Base-by-base conservation (phyloP, 768 basidiomycete genomes). In the Pleurotus pulmonarius region DNA sequence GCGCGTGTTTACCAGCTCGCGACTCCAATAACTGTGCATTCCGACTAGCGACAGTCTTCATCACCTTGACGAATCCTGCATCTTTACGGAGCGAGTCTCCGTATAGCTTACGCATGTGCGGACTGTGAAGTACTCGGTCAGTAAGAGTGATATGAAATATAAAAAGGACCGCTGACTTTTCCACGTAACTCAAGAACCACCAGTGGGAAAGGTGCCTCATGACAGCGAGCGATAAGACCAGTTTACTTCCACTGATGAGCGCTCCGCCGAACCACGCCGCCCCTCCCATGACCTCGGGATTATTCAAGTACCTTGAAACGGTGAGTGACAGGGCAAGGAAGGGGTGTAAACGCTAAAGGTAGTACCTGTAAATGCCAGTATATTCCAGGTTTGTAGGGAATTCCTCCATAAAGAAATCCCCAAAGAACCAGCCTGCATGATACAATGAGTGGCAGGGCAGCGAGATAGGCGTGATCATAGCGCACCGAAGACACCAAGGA, bases 61-160 rank as follows among this genome's bases (percentile, higher is more conserved):
- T 87, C n/a, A 98, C 95, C 75, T 98, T 97, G 63, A 96, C 92
- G 60, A 98, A 90, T 51, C 97, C 97, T 1, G 95, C 96, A 57
- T 98, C 96, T 71, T 94, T 93, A 60, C 97, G 87, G 11, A 99
- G 75, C 12, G 90, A 86, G 65, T 95, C 86, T 2, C 97, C 96
- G 69, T 99, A 99, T 16, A 98, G 78, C 67, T 92, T 94, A 59
- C 83, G 86, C 97, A 98, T 98, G 72, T 98, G 97, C n/a, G 97
- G 97, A 63, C 96, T 98, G 43, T 34, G 2, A 59, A 46, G 26
- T 51, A 12, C 25, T 20, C 38, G 41, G 55, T 49, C 39, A 55
- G 47, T 18, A 39, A 46, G 37, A 55, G 40, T 46, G 43, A 41
- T 41, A 53, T 5, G 6, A 56, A 38, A 59, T 39, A 53, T 18